Conservation (phyloP, 257 asterid species). For the Penstemon newberryi region DNA sequence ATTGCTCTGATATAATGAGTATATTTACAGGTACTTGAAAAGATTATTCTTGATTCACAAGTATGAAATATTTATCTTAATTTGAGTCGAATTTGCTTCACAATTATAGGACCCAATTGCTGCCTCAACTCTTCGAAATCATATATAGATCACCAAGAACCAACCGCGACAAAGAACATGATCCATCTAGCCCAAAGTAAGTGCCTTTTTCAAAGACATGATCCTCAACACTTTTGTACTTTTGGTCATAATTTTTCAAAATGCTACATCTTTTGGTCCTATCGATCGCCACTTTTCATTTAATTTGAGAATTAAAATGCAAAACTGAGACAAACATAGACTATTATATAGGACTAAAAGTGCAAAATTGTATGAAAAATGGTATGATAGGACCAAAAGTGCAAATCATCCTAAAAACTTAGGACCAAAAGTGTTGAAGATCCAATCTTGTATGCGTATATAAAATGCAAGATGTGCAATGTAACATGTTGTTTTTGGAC, state of each 20-base stretch:
- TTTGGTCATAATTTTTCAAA: no score
- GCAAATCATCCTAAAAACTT: no score
- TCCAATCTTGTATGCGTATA: not conserved
- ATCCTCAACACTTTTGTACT: no score
- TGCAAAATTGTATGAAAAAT: no score
- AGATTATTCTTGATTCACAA: not conserved
- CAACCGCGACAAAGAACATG: slow-evolving; percentile 78
- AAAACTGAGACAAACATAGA: no score
- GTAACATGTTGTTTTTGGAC: not conserved
- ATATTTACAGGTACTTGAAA: slow-evolving; percentile 51
- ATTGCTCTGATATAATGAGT: slow-evolving; percentile 51
- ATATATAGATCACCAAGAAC: slow-evolving; percentile 44
- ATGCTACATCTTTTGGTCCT: no score
- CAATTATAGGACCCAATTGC: slow-evolving; percentile 60
- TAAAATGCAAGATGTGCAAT: not conserved
- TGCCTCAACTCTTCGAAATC: slow-evolving; percentile 59
- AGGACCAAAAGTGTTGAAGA: no score
- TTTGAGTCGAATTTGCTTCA: not conserved
- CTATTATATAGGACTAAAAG: no score
- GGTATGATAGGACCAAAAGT: no score
- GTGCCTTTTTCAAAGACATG: slow-evolving; percentile 6
- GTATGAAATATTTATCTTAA: not conserved
- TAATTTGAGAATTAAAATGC: no score
- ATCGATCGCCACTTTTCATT: no score
- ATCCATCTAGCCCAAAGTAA: slow-evolving; percentile 74